phyloP scores from a whole-genome alignment of 78 protist species.

The Dictyostelium citrinum region DNA sequence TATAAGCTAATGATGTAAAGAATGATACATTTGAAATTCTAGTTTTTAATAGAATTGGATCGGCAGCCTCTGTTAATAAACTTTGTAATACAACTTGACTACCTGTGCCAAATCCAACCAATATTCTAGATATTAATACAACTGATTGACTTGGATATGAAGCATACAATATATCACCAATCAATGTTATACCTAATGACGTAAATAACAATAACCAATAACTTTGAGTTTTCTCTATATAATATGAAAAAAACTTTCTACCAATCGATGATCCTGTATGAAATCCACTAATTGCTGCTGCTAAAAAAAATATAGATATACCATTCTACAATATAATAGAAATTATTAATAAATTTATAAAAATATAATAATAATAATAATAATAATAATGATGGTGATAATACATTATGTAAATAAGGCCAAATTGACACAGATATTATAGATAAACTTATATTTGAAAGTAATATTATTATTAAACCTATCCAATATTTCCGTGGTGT shows the following conservation, averaged over 20 bases:
- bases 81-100: slow-evolving; percentile 25
- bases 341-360: neutral
- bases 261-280: slow-evolving; percentile 44
- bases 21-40: slow-evolving; percentile 13
- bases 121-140: neutral
- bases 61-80: neutral
- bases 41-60: neutral
- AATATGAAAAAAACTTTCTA: slow-evolving; percentile 2
- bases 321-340: neutral
- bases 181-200: neutral
- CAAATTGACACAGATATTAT: slow-evolving; percentile 50
- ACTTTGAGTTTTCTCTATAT: neutral
- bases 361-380: neutral
- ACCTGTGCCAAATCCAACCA: slow-evolving; percentile 54
- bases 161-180: slow-evolving; percentile 63
- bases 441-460: slow-evolving; percentile 21
- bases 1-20: neutral
- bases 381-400: neutral
- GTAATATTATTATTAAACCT: slow-evolving; percentile 22
- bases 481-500: slow-evolving; percentile 48
- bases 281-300: slow-evolving; percentile 16
- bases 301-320: slow-evolving; percentile 24
- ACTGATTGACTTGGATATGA: neutral
- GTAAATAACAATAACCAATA: slow-evolving; percentile 37
- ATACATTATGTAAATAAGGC: slow-evolving; percentile 50